Conservation (phyloP, 75 land plant species). For the Pseudotsuga menziesii region DNA sequence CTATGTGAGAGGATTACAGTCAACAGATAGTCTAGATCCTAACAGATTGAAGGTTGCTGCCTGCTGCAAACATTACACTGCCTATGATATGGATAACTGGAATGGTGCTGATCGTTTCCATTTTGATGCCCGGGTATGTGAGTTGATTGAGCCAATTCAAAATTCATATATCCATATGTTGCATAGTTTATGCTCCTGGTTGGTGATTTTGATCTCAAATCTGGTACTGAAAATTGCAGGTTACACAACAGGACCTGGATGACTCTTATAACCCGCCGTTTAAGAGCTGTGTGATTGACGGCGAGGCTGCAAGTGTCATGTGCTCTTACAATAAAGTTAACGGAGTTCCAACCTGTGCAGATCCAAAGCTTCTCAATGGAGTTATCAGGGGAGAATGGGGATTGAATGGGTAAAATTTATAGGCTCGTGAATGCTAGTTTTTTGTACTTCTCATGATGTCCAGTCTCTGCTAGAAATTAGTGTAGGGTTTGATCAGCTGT, state of each 20-base stretch:
- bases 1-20: conserved; percentile 77
- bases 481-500: too few relatives aligned
- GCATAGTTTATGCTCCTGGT: too few relatives aligned
- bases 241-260: conserved; percentile 76
- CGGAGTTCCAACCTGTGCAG: conserved; percentile 90
- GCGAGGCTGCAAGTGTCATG: conserved; percentile 83
- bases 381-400: conserved; percentile 65
- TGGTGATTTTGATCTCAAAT: too few relatives aligned
- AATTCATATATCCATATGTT: too few relatives aligned
- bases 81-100: conserved; percentile 89
- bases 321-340: conserved; percentile 96
- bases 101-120: conserved; percentile 64
- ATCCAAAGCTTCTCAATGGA: conserved; percentile 53
- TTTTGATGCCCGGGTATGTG: conserved; percentile 62
- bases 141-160: neutral
- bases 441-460: neutral
- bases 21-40: conserved; percentile 20
- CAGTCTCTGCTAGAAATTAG: neutral
- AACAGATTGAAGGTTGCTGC: conserved; percentile 69
- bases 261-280: conserved; percentile 90
- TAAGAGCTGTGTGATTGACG: conserved; percentile 68
- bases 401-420: conserved; percentile 65
- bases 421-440: neutral
- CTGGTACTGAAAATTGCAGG: conserved; percentile 32
- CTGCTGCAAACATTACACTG: conserved; percentile 89